phyloP scores from a whole-genome alignment of 331 rosid genomes.

The Prunus yedoensis region DNA sequence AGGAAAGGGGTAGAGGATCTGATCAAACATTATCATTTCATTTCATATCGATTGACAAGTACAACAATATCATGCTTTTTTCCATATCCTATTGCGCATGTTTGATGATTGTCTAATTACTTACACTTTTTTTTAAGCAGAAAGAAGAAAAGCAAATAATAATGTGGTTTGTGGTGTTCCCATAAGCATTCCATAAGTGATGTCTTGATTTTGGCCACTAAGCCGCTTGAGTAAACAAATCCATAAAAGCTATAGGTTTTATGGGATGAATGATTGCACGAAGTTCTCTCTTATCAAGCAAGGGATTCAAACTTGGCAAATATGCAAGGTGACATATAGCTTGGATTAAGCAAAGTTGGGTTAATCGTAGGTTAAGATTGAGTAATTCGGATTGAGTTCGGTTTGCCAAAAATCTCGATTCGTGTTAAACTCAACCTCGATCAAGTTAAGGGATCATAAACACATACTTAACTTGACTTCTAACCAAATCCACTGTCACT shows the following conservation, averaged over 20 bases:
- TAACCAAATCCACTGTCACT: too few relatives aligned
- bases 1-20: neutral
- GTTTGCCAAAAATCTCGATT: neutral
- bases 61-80: conserved; percentile 4
- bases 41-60: neutral
- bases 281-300: neutral
- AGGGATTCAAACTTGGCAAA: neutral
- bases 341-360: neutral
- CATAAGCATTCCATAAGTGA: neutral
- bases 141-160: neutral
- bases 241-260: neutral
- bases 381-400: neutral
- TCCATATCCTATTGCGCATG: neutral
- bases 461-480: neutral
- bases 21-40: conserved; percentile 11
- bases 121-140: neutral
- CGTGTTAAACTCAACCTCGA: neutral
- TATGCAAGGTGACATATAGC: neutral
- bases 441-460: too few relatives aligned
- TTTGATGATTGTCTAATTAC: neutral
- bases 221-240: too few relatives aligned
- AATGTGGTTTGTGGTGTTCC: neutral
- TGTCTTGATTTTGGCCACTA: neutral
- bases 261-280: neutral
- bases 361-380: neutral